Conservation (phyloP, 1,139 yeast species). For the Diutina ranongensis region DNA sequence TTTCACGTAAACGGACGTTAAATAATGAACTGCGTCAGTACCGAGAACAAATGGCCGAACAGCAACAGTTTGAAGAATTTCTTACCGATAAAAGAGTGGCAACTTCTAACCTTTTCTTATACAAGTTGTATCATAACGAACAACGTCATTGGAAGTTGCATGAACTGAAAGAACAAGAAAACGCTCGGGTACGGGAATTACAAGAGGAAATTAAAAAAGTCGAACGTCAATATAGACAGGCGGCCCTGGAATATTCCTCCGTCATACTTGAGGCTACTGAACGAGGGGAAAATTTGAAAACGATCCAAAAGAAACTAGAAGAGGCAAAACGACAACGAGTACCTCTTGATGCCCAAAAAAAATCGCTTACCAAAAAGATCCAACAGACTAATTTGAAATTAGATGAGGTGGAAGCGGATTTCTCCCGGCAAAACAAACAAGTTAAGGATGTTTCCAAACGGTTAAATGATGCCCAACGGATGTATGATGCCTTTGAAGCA, state of each 20-base stretch:
- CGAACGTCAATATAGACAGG: conserved; percentile 18
- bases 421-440: neutral
- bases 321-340: neutral
- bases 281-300: conserved; percentile 26
- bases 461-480: conserved; percentile 31
- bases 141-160: conserved; percentile 8
- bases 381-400: neutral
- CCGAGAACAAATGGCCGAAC: conserved; percentile 65
- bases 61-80: conserved; percentile 53
- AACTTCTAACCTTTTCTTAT: conserved; percentile 41
- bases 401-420: neutral
- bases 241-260: conserved; percentile 36
- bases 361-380: neutral
- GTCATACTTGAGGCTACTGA: conserved; percentile 31
- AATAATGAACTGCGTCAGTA: conserved; percentile 73
- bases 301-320: conserved; percentile 14
- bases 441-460: conserved; percentile 27
- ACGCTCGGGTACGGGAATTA: conserved; percentile 19
- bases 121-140: conserved; percentile 61
- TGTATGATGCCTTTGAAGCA: conserved; percentile 34
- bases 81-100: conserved; percentile 36
- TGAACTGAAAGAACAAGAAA: conserved; percentile 14
- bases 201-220: conserved; percentile 16
- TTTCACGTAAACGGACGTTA: conserved; percentile 61
- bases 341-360: neutral